Base-by-base conservation (phyloP, 108 stramenopile species). In the Skeletonema grethae region DNA sequence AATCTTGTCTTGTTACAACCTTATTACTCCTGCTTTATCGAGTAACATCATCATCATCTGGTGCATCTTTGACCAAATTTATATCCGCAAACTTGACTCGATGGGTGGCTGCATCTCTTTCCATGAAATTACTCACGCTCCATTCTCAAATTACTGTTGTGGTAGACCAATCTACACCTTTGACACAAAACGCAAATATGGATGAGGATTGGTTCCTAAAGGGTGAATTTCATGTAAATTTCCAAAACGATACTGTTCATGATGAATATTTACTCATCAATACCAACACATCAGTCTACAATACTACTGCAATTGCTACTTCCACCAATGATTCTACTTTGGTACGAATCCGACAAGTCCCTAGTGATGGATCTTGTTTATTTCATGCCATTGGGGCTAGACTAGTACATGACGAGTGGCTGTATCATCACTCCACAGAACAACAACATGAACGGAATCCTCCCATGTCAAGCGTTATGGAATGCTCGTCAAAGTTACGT, bases 291-390 rank as follows among this genome's bases (percentile, higher is more conserved):
- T 11, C 36, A 38, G 2, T 38, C 9, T 18, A 48, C 46, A 48
- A 48, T 16, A 48, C 16, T n/a, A n/a, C 1, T 18, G 46, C 9
- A 48, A 2, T 9, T 34, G 8, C 18, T 28, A 34, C 7, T 5
- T 39, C 28, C 2, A 6, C 7, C 1, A 0, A 28, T 28, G 25
- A 28, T 36, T 32, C 57, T 35, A 58, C 75, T 25, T 72, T 79
- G 15, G 82, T 85, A 13, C 41, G 6, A 24, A 87, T 93, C 64
- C 86, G 95, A 34, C 92, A 96, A 75, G 93, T 93, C 30, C 90
- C 91, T 25, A 93, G 95, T 7, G 87, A 96, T 80, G 95, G 95
- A 15, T 92, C 90, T 57, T 96, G 95, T 68, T 77, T 96, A 25
- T 96, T 96, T 75, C 91, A 93, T 78, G 79, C 86, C 11, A 76